Base-by-base conservation (phyloP, 371 early-diverging fungal genomes). In the Mucor circinelloides region DNA sequence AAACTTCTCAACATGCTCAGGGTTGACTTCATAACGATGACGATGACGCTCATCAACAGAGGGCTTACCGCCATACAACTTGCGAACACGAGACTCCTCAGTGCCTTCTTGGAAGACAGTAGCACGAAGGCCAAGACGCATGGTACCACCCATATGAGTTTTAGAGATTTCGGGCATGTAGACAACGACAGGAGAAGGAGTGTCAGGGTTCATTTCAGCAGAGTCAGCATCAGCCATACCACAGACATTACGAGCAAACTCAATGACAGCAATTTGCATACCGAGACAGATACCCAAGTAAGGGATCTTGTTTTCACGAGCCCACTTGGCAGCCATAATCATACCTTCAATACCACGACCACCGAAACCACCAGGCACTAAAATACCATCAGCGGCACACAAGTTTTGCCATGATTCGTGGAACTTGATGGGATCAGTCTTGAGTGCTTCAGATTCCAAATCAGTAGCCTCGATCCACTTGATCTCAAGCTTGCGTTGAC, bases 321-420 rank as follows among this genome's bases (percentile, higher is more conserved):
- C 99, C 94, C 96, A 98, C 70, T 95, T 92, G 66, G 93, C 93
- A 17, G 98, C 99, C 40, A 88, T 76, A 42, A 99, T 90, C 93
- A 95, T 99, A 71, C 99, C 98, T 78, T 99, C 99, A 46, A 93
- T 90, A 68, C 99, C 99, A 75, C 99, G 95, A 60, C 83, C 83
- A 55, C 99, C 99, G 79, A 99, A 99, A 36, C 99, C 99, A 72
- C 99, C 99, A 25, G 99, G 99, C 30, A 99, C 95, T 19, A 99
- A 84, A 60, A 99, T 94, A 62, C 99, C 99, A 75, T 97, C 80
- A 50, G 96, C 94, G 9, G 89, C 85, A 81, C 93, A 92, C 54
- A 99, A 81, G 25, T 83, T 78, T 72, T 92, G 85, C 99, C 97
- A 97, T 4, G 97, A 91, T 73, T 96, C 95, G 73, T 96, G 93